Evolutionary conservation across 768 basidiomycete genomes (phyloP).

Genomic region (Polyporus arcularius): DNA sequence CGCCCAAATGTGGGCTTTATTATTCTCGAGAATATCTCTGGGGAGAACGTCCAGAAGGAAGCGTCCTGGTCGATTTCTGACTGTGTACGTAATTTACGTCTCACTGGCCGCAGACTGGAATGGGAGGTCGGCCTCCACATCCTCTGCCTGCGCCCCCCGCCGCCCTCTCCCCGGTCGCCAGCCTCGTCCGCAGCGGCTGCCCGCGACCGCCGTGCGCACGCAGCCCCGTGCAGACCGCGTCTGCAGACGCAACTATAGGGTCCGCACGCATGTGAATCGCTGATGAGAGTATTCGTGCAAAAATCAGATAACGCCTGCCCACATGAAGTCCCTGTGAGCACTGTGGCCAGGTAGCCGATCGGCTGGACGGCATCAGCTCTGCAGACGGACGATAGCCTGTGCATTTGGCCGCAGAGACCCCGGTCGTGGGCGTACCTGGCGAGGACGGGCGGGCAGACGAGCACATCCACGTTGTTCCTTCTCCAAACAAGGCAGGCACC

Average conservation of each 20-base stretch:
- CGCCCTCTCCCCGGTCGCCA: constrained; percentile 2
- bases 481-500: constrained; percentile 1
- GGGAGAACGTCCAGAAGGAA: constrained; percentile 27
- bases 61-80: constrained; percentile 24
- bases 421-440: constrained; percentile 1
- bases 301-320: constrained; percentile 29
- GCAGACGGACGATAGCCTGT: neutral
- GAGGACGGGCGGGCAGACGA: neutral
- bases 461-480: constrained; percentile 8
- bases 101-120: constrained; percentile 14
- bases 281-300: constrained; percentile 20
- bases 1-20: constrained; percentile 56
- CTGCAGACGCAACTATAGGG: constrained; percentile 1
- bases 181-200: neutral
- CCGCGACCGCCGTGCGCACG: neutral
- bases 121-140: constrained; percentile 6
- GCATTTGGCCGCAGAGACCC: neutral
- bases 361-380: constrained; percentile 7
- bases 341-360: constrained; percentile 18
- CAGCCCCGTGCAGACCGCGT: neutral
- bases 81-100: constrained; percentile 53
- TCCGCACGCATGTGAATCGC: constrained; percentile 16
- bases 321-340: constrained; percentile 22
- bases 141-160: constrained; percentile 13
- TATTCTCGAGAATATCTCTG: constrained; percentile 24